A percentile compares a stretch with the other conserved stretches of the same genome.
Conservation (phyloP, 1,284 basidiomycete species). For the Austroboletus novae-zelandiae region DNA sequence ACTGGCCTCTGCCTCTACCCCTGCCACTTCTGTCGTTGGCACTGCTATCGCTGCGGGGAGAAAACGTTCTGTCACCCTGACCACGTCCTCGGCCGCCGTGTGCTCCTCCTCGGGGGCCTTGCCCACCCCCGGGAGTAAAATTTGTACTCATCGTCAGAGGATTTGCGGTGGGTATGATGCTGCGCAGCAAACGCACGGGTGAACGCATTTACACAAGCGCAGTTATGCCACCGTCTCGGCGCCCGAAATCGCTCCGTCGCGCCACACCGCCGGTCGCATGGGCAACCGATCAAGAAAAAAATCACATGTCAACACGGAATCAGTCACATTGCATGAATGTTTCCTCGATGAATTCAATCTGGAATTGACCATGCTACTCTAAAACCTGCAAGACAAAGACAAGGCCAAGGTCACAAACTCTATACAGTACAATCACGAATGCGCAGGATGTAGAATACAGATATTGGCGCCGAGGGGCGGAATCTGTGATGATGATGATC, state of each 20-base stretch:
- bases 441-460: constrained; percentile 20
- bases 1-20: background rate
- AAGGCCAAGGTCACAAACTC: constrained; percentile 9
- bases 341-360: background rate
- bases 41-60: background rate
- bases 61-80: background rate
- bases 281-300: background rate
- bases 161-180: too few species aligned
- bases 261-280: background rate
- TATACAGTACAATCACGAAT: constrained; percentile 17
- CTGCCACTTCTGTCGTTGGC: background rate
- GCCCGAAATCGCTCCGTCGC: too few species aligned
- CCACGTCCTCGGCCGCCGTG: constrained; percentile 2
- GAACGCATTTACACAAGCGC: too few species aligned
- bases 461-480: constrained; percentile 7
- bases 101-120: background rate
- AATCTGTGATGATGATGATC: constrained; percentile 18
- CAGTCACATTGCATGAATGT: background rate
- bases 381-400: background rate
- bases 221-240: too few species aligned
- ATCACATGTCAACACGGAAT: background rate
- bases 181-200: too few species aligned
- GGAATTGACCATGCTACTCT: background rate
- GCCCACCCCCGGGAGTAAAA: too few species aligned
- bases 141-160: too few species aligned